Evolutionary conservation across 371 early-diverging fungal species (phyloP).

Genomic region (Mucor lusitanicus): DNA sequence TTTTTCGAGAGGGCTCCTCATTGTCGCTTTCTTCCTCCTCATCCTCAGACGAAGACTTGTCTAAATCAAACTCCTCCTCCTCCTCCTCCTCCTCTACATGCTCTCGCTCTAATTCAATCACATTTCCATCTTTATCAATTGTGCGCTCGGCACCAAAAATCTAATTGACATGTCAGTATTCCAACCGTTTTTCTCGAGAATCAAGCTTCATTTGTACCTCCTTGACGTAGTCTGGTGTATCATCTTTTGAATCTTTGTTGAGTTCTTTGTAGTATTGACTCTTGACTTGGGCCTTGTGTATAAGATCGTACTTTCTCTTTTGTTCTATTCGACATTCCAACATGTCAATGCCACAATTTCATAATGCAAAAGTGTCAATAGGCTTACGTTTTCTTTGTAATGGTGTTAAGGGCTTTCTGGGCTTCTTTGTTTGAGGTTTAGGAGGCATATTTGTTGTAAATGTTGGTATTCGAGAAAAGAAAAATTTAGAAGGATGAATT

Average conservation of each 20-base stretch:
- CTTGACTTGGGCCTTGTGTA: slow-evolving; percentile 65
- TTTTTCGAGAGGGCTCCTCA: slow-evolving; percentile 14
- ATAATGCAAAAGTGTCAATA: neutral
- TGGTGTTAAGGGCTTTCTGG: slow-evolving; percentile 28
- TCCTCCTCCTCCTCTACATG: slow-evolving; percentile 3
- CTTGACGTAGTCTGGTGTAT: slow-evolving; percentile 54
- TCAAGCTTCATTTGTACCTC: slow-evolving; percentile 34
- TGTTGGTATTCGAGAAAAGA: neutral
- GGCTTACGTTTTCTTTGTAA: slow-evolving; percentile 29
- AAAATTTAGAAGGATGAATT: neutral
- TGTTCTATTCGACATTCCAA: slow-evolving; percentile 33
- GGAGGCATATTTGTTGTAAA: slow-evolving; percentile 19
- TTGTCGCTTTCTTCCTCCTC: slow-evolving; percentile 37
- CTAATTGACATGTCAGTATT: slow-evolving; percentile 22
- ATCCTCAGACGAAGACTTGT: slow-evolving; percentile 31
- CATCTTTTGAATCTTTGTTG: slow-evolving; percentile 32
- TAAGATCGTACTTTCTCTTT: slow-evolving; percentile 58
- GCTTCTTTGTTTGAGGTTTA: slow-evolving; percentile 15
- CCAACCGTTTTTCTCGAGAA: neutral
- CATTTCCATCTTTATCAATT: slow-evolving; percentile 61
- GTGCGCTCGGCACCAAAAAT: slow-evolving; percentile 60
- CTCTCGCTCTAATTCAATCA: slow-evolving; percentile 46
- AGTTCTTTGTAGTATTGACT: slow-evolving; percentile 58
- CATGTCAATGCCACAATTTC: neutral
- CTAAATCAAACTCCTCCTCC: slow-evolving; percentile 34